Evolutionary conservation across 257 asterid species (phyloP).

Genomic region (Schizonepeta tenuifolia): DNA sequence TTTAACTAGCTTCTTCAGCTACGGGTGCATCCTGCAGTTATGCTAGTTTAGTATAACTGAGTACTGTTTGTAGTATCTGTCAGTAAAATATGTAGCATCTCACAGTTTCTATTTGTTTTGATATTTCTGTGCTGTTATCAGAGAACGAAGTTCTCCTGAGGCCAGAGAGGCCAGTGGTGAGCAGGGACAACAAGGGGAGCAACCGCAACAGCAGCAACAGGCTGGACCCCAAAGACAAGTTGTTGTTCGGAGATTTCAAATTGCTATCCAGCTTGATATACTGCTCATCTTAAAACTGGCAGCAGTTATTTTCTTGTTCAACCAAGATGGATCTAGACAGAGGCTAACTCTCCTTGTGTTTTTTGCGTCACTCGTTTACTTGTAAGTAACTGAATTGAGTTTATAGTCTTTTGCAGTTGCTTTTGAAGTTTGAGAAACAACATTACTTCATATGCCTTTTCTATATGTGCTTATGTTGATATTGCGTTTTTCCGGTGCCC

Average conservation of each 20-base stretch:
- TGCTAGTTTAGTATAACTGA: neutral
- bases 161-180: slow-evolving; percentile 58
- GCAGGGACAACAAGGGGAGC: slow-evolving; percentile 71
- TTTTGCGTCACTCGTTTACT: slow-evolving; percentile 76
- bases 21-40: neutral
- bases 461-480: slow-evolving; percentile 5
- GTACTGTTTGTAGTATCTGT: neutral
- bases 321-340: slow-evolving; percentile 93
- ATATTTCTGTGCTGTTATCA: slow-evolving; percentile 37
- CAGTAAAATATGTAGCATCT: slow-evolving; percentile 11
- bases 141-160: slow-evolving; percentile 62
- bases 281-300: slow-evolving; percentile 84
- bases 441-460: slow-evolving; percentile 9
- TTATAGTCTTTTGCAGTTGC: neutral
- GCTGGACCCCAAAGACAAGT: slow-evolving; percentile 77
- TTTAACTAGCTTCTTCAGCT: neutral
- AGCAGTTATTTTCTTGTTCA: slow-evolving; percentile 91
- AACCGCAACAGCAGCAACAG: slow-evolving; percentile 59
- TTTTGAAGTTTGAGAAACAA: neutral
- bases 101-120: slow-evolving; percentile 22
- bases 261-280: slow-evolving; percentile 85
- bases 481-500: neutral
- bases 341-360: slow-evolving; percentile 84
- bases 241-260: slow-evolving; percentile 81
- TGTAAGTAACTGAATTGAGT: slow-evolving; percentile 56